Base-by-base conservation (phyloP, 1,139 yeast genomes). In the Protomyces inundatus region DNA sequence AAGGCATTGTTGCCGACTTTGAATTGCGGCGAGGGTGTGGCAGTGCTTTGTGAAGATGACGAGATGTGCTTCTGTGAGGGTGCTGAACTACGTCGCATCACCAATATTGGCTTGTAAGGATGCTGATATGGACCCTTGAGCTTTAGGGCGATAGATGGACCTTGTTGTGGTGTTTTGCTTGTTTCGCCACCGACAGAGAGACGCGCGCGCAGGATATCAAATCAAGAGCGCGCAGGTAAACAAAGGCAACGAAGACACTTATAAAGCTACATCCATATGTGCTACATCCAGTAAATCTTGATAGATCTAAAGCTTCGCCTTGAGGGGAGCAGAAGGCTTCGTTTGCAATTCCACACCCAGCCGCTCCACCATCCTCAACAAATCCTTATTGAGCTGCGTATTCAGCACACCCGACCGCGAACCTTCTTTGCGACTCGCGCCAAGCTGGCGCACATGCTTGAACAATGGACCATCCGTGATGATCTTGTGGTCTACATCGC, bases 391-490 rank as follows among this genome's bases (percentile, higher is more conserved):
- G 10, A 42, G 48, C 9, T 42, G 48, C 48, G 48, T 42, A 3
- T 42, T 42, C 30, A 14, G 23, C 10, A 42, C 48, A 14, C 48
- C 48, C 9, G 30, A n/a, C 3, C 48, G 23, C 16, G 30, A n/a
- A 5, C 71, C 71, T 54, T 69, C 71, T 5, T 70, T 66, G 34
- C 71, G 61, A 23, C 67, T 68, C 12, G 61, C 58, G 5, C 69
- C 67, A n/a, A 69, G 65, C 39, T 55, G 61, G 37, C 66, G 67
- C 30, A 68, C 70, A 54, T 65, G 67, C 32, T 67, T 68, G 70
- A 70, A 68, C 36, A 69, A 52, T 39, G 54, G 36, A 4, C 70
- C 70, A 23, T 61, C 64, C n/a, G 67, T 64, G 32, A 58, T 54
- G 23, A 69, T 50, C 30, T 40, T 32, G 3, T 52, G 65, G 46